These are phyloP conservation scores for Venturia asperata DNA, from an alignment of 2,329 filamentous ascomycete genomes.

Conservation along the genomic window DNA sequence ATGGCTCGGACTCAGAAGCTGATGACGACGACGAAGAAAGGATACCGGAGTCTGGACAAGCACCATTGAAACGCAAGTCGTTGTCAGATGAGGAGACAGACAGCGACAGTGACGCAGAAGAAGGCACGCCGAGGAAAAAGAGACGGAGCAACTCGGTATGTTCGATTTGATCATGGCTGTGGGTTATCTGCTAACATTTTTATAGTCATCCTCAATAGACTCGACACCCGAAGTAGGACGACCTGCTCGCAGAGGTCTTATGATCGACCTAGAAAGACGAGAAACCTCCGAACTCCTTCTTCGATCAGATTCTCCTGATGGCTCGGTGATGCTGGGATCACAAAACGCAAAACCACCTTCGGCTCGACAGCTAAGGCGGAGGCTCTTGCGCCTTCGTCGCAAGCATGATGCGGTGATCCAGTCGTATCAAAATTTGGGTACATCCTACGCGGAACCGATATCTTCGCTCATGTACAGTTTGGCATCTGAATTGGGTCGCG, in stretches of 20 bases:
- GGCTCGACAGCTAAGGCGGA: conserved; percentile 62
- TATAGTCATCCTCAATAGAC: conserved; percentile 59
- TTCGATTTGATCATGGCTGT: conserved; percentile 17
- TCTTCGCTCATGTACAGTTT: conserved; percentile 92
- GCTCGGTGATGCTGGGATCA: conserved; percentile 31
- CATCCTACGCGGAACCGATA: conserved; percentile 90
- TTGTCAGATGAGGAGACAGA: conserved; percentile 55
- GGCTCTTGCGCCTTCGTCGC: conserved; percentile 65
- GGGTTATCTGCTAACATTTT: neutral
- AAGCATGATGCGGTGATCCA: conserved; percentile 71
- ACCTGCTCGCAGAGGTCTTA: conserved; percentile 53
- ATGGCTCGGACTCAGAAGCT: conserved; percentile 21
- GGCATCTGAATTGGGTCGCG: conserved; percentile 86
- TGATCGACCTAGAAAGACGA: conserved; percentile 28
- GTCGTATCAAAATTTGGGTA: conserved; percentile 77
- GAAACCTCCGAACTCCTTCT: conserved; percentile 31
- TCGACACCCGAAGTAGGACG: conserved; percentile 52
- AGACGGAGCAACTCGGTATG: conserved; percentile 81
- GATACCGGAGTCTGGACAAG: conserved; percentile 31
- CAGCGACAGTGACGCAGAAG: conserved; percentile 57
- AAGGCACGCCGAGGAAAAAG: conserved; percentile 69
- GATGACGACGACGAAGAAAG: conserved; percentile 22
- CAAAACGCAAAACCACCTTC: conserved; percentile 52
- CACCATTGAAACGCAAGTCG: conserved; percentile 34
- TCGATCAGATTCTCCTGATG: conserved; percentile 32